Evolutionary conservation across 169 alveolate genomes (phyloP).

Genomic region (Plasmodium knowlesi): DNA sequence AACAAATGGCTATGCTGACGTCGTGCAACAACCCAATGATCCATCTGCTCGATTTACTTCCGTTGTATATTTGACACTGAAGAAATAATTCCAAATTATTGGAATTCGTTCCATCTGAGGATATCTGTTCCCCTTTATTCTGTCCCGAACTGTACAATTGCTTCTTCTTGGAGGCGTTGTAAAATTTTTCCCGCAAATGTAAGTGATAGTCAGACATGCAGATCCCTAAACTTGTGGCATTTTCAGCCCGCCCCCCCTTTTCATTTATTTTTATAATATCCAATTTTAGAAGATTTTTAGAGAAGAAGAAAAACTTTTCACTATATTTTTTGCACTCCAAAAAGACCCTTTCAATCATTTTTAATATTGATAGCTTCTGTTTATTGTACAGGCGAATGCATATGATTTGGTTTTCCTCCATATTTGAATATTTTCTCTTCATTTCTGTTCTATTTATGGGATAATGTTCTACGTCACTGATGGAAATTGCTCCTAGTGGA

Average conservation of each 20-base stretch:
- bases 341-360: conserved; percentile 46
- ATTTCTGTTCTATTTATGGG: not conserved
- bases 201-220: conserved; percentile 65
- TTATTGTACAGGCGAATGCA: conserved; percentile 48
- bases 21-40: conserved; percentile 53
- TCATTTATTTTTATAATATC: conserved; percentile 64
- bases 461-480: not conserved
- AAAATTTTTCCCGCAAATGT: conserved; percentile 51
- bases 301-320: conserved; percentile 61
- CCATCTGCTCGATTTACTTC: conserved; percentile 72
- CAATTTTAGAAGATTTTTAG: conserved; percentile 49
- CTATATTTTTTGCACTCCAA: conserved; percentile 73
- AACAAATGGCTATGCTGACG: conserved; percentile 57
- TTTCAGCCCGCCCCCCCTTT: conserved; percentile 47
- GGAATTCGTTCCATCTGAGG: not conserved
- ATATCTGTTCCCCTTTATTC: not conserved
- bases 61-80: conserved; percentile 73
- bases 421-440: not conserved
- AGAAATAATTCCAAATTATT: conserved; percentile 52
- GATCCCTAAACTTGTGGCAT: conserved; percentile 26
- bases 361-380: not conserved
- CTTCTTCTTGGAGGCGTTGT: not conserved
- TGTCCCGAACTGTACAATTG: not conserved
- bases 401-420: conserved; percentile 12
- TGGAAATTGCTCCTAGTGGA: not conserved